Evolutionary conservation across 805 yeast genomes (phyloP).

Genomic region (Candida pini): DNA sequence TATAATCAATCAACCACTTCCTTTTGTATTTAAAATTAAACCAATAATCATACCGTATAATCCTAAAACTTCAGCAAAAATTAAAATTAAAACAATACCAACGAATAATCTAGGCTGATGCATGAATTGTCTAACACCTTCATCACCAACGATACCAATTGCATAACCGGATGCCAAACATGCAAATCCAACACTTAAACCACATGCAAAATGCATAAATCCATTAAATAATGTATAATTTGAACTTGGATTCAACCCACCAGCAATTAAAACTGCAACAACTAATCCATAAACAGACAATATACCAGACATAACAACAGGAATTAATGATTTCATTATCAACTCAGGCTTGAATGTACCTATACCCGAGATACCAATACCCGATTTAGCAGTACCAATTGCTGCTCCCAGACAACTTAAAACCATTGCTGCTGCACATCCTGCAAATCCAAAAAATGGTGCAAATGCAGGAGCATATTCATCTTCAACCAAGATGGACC

Average conservation of each 20-base stretch:
- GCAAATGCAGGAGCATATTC: conserved; percentile 89
- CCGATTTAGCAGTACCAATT: conserved; percentile 96
- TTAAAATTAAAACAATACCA: conserved; percentile 94
- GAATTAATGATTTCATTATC: conserved; percentile 91
- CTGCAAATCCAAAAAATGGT: conserved; percentile 97
- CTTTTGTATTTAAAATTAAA: conserved; percentile 84
- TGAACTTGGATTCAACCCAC: conserved; percentile 72
- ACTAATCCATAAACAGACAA: conserved; percentile 95
- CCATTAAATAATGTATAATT: conserved; percentile 88
- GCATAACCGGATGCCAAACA: conserved; percentile 97
- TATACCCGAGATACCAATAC: conserved; percentile 96
- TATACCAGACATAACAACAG: conserved; percentile 98
- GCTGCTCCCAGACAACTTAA: conserved; percentile 97
- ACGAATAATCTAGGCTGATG: conserved; percentile 97
- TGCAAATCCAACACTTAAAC: conserved; percentile 92
- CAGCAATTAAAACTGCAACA: conserved; percentile 93
- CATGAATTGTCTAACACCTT: conserved; percentile 96
- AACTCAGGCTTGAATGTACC: conserved; percentile 97
- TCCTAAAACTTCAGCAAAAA: conserved; percentile 98
- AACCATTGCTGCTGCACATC: conserved; percentile 90
- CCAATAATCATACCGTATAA: conserved; percentile 94
- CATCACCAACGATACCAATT: conserved; percentile 98
- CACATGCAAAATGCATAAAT: conserved; percentile 97
- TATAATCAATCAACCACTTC: conserved; percentile 43
- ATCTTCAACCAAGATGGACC: conserved; percentile 22